Evolutionary conservation across 345 rosid genomes (phyloP).

Genomic region (Trapa incisa): DNA sequence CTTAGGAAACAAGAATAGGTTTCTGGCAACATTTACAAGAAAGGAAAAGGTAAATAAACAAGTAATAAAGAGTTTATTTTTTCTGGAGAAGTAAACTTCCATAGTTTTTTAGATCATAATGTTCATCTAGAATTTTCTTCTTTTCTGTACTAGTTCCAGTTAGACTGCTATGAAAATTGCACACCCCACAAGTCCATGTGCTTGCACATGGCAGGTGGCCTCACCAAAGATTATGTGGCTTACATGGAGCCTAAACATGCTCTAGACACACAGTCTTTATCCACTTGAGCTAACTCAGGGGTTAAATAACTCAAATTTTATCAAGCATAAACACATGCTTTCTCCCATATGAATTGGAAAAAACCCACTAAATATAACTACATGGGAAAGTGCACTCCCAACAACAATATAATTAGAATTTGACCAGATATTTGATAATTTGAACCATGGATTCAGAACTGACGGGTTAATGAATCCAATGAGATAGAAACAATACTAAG

Average conservation of each 20-base stretch:
- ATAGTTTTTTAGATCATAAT: not conserved
- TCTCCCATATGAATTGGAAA: not conserved
- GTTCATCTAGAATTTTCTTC: not conserved
- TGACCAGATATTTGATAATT: not conserved
- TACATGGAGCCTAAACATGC: too few relatives aligned
- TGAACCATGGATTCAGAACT: not conserved
- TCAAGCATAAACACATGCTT: too few relatives aligned
- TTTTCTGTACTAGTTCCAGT: not conserved
- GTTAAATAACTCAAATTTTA: too few relatives aligned
- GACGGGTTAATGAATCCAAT: not conserved
- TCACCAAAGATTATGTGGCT: too few relatives aligned
- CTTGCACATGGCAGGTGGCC: too few relatives aligned
- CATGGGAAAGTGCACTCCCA: not conserved
- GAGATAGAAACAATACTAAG: not conserved
- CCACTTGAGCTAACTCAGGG: too few relatives aligned
- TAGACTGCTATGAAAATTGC: not conserved
- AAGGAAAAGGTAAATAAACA: not conserved
- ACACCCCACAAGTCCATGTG: too few relatives aligned
- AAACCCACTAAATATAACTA: not conserved
- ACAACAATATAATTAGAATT: not conserved
- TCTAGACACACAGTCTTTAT: too few relatives aligned
- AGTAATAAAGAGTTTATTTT: not conserved
- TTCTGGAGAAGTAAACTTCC: not conserved
- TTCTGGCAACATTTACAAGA: conserved; percentile 33
- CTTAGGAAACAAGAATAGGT: conserved; percentile 60